Evolutionary conservation across 2,329 filamentous ascomycete species (phyloP), one percentile per base, ranked within the genome.

Genomic region (Fusarium robinianum): DNA sequence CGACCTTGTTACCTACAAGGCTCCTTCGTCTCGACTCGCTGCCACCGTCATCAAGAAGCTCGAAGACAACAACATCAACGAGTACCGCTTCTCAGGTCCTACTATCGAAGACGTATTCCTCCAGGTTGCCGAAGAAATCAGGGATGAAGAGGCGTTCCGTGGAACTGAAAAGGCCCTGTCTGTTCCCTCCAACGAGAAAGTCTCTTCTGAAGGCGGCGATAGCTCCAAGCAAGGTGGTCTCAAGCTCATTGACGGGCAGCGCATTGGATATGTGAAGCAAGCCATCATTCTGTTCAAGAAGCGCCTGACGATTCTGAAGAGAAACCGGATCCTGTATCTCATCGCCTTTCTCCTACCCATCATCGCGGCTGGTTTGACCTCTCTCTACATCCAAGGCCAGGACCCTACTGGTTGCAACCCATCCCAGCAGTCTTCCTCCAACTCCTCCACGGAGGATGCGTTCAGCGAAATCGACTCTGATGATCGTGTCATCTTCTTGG

Each of bases 51-150:
- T 95, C 51, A 76, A 78, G 33, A 67, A 76, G 8, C 74, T 96
- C 2, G 87, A 95, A 63, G 68, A 74, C 1, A 72, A 76, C 2
- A 81, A 82, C 0, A 77, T 95, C 26, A 75, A 76, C 11, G 87
- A 95, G 45, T 96, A 95, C 64, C 84, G 90, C 45, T 87, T 96
- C 55, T 87, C 87, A 11, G 90, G 90, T 0, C 92, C 91, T 1
- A 95, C 89, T 0, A 90, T 96, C 26, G 92, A 96, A 64, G 90
- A 96, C 56, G 90, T 96, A 0, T 96, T 96, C 67, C 71, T 96
- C 16, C 85, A 88, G 53, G 76, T 96, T 25, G 89, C 90, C 0
- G 88, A 92, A 61, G 90, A 96, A 64, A 79, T 90, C 46, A 78
- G 75, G 43, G 76, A 76, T 5, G 80, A 85, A 53, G 67, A 66